Evolutionary conservation across 2,329 filamentous ascomycete genomes (phyloP), one percentile per base, ranked within the genome.

Genomic region (Aspergillus latus): DNA sequence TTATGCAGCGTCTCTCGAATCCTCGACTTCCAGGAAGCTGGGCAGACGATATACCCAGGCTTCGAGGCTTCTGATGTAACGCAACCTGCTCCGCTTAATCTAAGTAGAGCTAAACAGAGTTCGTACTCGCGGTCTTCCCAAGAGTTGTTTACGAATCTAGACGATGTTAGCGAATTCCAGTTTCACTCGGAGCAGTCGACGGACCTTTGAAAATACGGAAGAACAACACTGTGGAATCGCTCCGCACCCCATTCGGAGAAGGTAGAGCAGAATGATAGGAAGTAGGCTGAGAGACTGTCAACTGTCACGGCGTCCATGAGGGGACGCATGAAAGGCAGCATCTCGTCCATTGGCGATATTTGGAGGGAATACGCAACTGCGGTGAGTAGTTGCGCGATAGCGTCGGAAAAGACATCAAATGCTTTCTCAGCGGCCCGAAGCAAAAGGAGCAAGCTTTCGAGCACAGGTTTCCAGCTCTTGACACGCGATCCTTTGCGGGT

Each of bases 221-320:
- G 79, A 32, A 96, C 82, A n/a, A 97, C 78, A 61, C 85, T 87
- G 52, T 86, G 83, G 68, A 97, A 99, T 39, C 89, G 83, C 52
- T 87, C 83, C 1, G 82, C 70, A 45, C 92, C 87, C 36, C 95
- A 78, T 52, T 90, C 83, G 0, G 90, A 87, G 63, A 94, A 87
- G 51, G 90, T 87, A 11, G 88, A 87, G 73, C 91, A 97, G 72
- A 97, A 96, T 0, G 86, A 82, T 43, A 97, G 82, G 70, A 96
- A 97, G 78, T 87, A 88, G 50, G 75, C 75, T 66, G 87, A 84
- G 65, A 92, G 81, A 1, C 82, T 81, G 44, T 88, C 84, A 50
- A 82, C 82, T 3, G 84, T 85, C 47, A 96, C 76, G 3, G 78
- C 76, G 34, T 87, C 84, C 68, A 84, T 83, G 45, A 96, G 80